Conservation (phyloP, 2,329 filamentous ascomycete genomes). For the Aspergillus pseudoviridinutans region DNA sequence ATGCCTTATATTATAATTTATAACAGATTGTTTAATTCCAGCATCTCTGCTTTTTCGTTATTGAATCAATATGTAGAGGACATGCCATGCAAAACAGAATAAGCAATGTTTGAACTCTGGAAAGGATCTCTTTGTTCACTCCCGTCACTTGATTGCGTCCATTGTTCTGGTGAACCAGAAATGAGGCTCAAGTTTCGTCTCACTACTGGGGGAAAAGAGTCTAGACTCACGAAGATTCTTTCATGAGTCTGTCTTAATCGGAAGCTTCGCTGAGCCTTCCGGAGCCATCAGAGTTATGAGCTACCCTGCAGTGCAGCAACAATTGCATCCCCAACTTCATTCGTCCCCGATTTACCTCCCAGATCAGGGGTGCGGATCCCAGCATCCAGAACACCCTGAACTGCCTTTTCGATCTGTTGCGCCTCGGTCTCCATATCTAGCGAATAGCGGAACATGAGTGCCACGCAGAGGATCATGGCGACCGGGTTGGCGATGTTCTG, state of each 20-base stretch:
- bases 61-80: not conserved
- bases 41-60: not conserved
- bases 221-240: not conserved
- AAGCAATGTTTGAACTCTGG: not conserved
- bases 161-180: not conserved
- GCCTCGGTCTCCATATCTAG: conserved; percentile 72
- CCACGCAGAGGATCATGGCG: conserved; percentile 81
- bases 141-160: not conserved
- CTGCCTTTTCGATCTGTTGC: conserved; percentile 71
- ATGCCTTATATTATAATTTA: too few species aligned
- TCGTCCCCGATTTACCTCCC: conserved; percentile 66
- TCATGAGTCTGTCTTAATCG: not conserved
- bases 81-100: not conserved
- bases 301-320: conserved; percentile 56
- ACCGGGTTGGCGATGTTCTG: conserved; percentile 84
- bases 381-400: conserved; percentile 69
- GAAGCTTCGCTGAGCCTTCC: too few species aligned
- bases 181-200: not conserved
- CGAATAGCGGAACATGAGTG: conserved; percentile 92
- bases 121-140: conserved; percentile 1
- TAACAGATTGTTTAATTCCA: not conserved
- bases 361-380: conserved; percentile 77
- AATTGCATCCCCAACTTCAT: conserved; percentile 72
- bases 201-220: too few species aligned
- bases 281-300: not conserved